Evolutionary conservation across 371 early-diverging fungal species (phyloP).

Genomic region (Lichtheimia corymbifera): DNA sequence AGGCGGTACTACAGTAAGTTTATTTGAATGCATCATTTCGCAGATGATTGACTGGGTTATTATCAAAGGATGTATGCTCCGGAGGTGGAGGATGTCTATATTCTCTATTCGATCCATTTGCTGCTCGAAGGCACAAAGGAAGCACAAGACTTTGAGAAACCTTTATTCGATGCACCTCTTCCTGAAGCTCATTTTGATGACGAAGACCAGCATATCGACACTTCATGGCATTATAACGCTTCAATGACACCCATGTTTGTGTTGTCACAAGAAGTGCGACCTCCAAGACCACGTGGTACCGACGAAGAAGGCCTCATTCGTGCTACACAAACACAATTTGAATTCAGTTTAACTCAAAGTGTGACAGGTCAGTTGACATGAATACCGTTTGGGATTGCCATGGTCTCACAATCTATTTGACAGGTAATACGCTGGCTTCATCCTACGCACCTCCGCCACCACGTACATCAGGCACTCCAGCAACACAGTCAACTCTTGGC

Average conservation of each 20-base stretch:
- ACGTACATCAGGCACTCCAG: too few relatives aligned
- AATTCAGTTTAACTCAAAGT: constrained; percentile 48
- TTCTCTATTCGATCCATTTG: constrained; percentile 62
- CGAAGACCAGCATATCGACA: constrained; percentile 54
- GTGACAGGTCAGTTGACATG: constrained; percentile 9
- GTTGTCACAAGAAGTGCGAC: constrained; percentile 38
- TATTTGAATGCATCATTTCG: background rate
- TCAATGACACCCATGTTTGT: constrained; percentile 77
- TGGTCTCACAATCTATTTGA: too few relatives aligned
- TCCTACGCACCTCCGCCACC: too few relatives aligned
- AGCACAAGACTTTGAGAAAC: constrained; percentile 58
- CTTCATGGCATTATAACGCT: constrained; percentile 57
- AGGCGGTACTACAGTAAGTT: constrained; percentile 6
- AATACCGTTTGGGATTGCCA: too few relatives aligned
- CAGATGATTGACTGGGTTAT: background rate
- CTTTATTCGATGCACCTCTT: constrained; percentile 62
- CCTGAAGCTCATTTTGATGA: constrained; percentile 64
- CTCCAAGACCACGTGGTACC: constrained; percentile 16
- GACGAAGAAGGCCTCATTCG: constrained; percentile 38
- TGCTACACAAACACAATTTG: constrained; percentile 57
- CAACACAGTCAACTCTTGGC: too few relatives aligned
- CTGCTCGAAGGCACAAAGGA: constrained; percentile 59
- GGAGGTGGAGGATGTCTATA: constrained; percentile 64
- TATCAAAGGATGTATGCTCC: constrained; percentile 59
- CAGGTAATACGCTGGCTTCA: too few relatives aligned